A percentile compares a stretch with the other conserved stretches of the same genome.
phyloP scores from a whole-genome alignment of 2,329 filamentous ascomycete species.

The Sporothrix pallida region DNA sequence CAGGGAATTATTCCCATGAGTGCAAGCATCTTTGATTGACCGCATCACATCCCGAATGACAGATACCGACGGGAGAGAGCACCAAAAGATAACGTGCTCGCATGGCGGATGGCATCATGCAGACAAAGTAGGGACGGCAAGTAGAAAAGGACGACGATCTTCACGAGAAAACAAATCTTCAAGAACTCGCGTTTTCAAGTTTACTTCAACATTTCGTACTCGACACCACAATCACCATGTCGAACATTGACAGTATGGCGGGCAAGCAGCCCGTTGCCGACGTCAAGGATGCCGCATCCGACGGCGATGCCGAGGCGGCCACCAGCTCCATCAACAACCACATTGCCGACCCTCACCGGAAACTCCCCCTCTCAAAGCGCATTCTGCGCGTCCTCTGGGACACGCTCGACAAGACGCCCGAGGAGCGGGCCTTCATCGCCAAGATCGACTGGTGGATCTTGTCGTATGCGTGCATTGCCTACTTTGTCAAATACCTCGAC shows the following conservation, averaged over 20 bases:
- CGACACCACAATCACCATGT: not conserved
- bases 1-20: too few relatives aligned
- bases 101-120: not conserved
- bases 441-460: slow-evolving; percentile 48
- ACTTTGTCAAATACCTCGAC: slow-evolving; percentile 50
- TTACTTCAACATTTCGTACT: too few relatives aligned
- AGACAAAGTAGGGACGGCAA: not conserved
- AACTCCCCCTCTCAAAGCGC: slow-evolving; percentile 30
- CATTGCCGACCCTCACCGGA: not conserved
- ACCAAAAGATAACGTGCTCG: slow-evolving; percentile 19
- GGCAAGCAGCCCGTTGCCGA: slow-evolving; percentile 20
- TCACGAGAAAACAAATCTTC: not conserved
- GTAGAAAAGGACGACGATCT: slow-evolving; percentile 22
- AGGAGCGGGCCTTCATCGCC: slow-evolving; percentile 44
- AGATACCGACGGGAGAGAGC: not conserved
- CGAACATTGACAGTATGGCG: slow-evolving; percentile 13
- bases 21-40: not conserved
- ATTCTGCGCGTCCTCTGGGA: slow-evolving; percentile 44
- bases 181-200: not conserved
- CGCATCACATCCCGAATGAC: slow-evolving; percentile 4
- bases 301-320: slow-evolving; percentile 5
- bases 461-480: slow-evolving; percentile 47
- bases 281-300: not conserved
- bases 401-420: slow-evolving; percentile 45
- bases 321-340: not conserved